A percentile compares a stretch with the other conserved stretches of the same genome.
Conservation (phyloP, 352 stramenopile genomes). For the Globisporangium irregulare region DNA sequence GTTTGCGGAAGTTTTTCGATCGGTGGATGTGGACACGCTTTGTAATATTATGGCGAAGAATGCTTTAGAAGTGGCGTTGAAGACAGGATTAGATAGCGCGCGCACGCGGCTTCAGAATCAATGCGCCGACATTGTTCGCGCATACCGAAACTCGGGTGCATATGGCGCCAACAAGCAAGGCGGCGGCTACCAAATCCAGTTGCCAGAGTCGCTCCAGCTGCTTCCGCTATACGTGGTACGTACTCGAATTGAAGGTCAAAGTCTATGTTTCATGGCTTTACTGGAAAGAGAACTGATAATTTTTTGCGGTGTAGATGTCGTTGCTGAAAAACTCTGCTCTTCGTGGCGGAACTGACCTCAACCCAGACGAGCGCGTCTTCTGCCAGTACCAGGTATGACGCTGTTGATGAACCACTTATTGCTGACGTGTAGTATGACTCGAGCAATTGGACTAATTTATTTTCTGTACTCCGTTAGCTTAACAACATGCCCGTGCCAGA, state of each 20-base stretch:
- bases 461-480: slow-evolving; percentile 41
- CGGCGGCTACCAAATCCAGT: slow-evolving; percentile 74
- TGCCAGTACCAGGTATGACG: slow-evolving; percentile 80
- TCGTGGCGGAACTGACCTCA: slow-evolving; percentile 95
- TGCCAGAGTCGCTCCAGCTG: slow-evolving; percentile 92
- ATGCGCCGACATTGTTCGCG: slow-evolving; percentile 93
- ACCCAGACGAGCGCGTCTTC: slow-evolving; percentile 94
- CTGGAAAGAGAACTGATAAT: background rate
- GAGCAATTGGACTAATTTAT: background rate
- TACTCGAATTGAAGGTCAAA: slow-evolving; percentile 9
- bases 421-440: background rate
- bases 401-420: slow-evolving; percentile 9
- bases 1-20: slow-evolving; percentile 90
- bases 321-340: slow-evolving; percentile 98
- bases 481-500: slow-evolving; percentile 93
- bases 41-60: slow-evolving; percentile 95
- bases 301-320: slow-evolving; percentile 75
- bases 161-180: slow-evolving; percentile 61
- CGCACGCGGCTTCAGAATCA: slow-evolving; percentile 90
- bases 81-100: slow-evolving; percentile 93
- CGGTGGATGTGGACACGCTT: slow-evolving; percentile 91
- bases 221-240: slow-evolving; percentile 94
- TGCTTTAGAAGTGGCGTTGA: slow-evolving; percentile 93
- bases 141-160: slow-evolving; percentile 82
- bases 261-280: slow-evolving; percentile 5